Evolutionary conservation across 768 basidiomycete genomes (phyloP).

Genomic region (Tulasnella sp.): DNA sequence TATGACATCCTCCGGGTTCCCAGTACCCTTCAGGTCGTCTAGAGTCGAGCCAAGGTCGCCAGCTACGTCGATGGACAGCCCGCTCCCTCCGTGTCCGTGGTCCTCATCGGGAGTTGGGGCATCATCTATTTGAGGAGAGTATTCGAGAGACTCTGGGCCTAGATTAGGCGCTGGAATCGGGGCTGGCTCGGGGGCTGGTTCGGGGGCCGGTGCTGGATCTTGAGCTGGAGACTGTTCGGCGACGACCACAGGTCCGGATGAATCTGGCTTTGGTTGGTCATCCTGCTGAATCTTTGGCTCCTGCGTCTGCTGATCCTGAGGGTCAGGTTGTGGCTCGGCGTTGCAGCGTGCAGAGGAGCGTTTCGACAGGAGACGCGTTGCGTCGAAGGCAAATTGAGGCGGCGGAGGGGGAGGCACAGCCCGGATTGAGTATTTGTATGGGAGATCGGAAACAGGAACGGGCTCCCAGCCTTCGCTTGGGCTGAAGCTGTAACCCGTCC

Average conservation of each 20-base stretch:
- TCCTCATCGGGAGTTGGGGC: slow-evolving; percentile 38
- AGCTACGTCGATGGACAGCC: slow-evolving; percentile 40
- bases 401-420: background rate
- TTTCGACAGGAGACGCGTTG: background rate
- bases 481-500: slow-evolving; percentile 62
- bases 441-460: slow-evolving; percentile 62
- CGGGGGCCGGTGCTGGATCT: background rate
- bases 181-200: background rate
- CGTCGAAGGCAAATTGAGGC: background rate
- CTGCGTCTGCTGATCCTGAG: background rate
- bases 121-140: slow-evolving; percentile 4
- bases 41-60: slow-evolving; percentile 35
- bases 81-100: slow-evolving; percentile 33
- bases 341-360: slow-evolving; percentile 20
- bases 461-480: slow-evolving; percentile 72
- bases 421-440: slow-evolving; percentile 58
- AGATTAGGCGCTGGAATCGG: background rate
- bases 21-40: slow-evolving; percentile 54
- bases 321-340: background rate
- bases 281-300: background rate
- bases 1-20: slow-evolving; percentile 54
- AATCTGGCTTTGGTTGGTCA: background rate
- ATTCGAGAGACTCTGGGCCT: background rate
- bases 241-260: background rate
- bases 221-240: background rate